Conservation (phyloP, 2,329 filamentous ascomycete genomes). For the Monosporascus sp. region DNA sequence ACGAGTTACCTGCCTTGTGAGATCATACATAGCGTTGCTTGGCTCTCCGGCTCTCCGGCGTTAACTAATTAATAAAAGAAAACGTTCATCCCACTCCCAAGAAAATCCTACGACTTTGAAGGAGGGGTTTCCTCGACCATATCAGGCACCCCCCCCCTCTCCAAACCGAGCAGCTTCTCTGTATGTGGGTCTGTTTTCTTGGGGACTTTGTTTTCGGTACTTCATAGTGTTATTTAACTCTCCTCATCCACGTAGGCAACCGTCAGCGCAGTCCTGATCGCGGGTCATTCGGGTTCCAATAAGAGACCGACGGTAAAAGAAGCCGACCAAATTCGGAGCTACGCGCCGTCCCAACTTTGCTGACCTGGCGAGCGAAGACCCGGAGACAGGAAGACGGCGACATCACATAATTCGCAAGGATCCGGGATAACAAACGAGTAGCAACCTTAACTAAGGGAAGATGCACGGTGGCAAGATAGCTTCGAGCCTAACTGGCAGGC, state of each 20-base stretch:
- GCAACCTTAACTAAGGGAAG: not conserved
- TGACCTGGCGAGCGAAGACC: too few relatives aligned
- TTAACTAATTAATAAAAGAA: not conserved
- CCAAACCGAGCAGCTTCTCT: not conserved
- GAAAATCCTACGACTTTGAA: not conserved
- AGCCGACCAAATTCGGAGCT: not conserved
- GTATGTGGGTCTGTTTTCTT: not conserved
- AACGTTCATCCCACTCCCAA: not conserved
- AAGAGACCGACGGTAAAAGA: not conserved
- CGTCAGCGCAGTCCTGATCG: not conserved
- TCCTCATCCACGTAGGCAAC: not conserved
- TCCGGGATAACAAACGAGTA: not conserved
- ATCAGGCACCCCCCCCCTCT: not conserved
- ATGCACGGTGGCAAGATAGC: constrained; percentile 24
- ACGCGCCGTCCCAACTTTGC: not conserved
- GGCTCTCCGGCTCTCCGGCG: not conserved
- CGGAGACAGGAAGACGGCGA: not conserved
- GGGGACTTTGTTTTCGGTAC: not conserved
- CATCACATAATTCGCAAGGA: not conserved
- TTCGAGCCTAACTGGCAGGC: constrained; percentile 17
- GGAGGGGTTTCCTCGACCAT: not conserved
- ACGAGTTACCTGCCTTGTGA: not conserved
- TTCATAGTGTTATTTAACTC: not conserved
- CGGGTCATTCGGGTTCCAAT: not conserved
- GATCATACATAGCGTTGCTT: not conserved